Base-by-base conservation (phyloP, 257 asterid genomes). In the Fraxinus excelsior region DNA sequence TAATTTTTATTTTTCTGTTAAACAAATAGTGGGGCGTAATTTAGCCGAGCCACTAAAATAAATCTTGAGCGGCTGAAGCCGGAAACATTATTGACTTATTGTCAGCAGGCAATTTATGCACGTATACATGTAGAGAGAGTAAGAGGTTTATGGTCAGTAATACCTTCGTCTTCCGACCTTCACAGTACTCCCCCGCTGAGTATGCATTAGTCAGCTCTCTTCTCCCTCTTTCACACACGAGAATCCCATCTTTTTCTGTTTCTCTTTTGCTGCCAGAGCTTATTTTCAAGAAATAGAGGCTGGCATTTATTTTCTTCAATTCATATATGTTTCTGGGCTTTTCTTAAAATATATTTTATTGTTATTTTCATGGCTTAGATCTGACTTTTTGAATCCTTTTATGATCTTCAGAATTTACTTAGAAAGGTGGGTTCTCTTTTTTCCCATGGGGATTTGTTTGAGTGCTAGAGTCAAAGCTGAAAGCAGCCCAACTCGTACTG, bases 401-500 rank as follows among this genome's bases (percentile, higher is more conserved):
- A 56, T 76, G 79, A 34, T 77, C 23, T 71, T 58, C 81, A 80
- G 80, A 77, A 21, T 72, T 66, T 72, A 71, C 62, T 42, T 78
- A 9, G 5, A 40, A 46, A 37, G 42, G 64, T 12, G 23, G 67
- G 38, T 73, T 4, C 38, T 10, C 35, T 2, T 74, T 74, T 51
- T 62, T 62, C 26, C 68, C 44, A 84, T 84, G 87, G 87, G 87
- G 62, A 81, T 81, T 67, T 84, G 87, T 74, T 81, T 78, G 75
- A 81, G 87, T 81, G 66, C 81, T 56, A 72, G 72, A 75, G 77
- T 84, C 38, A 84, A 84, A 79, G 85, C 85, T 72, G 85, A 84
- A 73, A 81, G 35, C 19, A 62, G 80, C 81, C 87, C 85, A 7
- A 70, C 80, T 65, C 69, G 62, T 19, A 72, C 77, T 34, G 84